A percentile compares a stretch with the other conserved stretches of the same genome.
Conservation (phyloP, 176 grass and related monocot genomes). For the Themeda triandra region DNA sequence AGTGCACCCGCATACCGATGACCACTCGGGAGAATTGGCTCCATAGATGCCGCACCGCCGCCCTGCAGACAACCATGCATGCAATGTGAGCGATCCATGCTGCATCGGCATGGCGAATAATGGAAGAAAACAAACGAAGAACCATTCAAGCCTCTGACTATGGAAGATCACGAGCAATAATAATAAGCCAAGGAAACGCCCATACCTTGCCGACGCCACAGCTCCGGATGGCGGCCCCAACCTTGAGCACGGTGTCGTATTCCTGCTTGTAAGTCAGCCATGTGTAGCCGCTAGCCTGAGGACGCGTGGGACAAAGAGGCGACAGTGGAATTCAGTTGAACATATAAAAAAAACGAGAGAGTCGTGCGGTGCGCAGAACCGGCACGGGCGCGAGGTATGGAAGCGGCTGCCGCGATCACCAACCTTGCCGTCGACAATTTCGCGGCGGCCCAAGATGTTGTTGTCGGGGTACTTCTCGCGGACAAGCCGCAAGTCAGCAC, state of each 20-base stretch:
- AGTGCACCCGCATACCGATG: conserved; percentile 79
- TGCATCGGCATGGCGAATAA: neutral
- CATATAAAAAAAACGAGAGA: neutral
- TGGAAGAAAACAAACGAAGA: neutral
- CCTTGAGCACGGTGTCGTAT: conserved; percentile 69
- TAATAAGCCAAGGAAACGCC: neutral
- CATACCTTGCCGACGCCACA: conserved; percentile 65
- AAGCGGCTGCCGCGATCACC: neutral
- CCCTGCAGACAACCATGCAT: conserved; percentile 43
- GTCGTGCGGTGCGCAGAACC: neutral
- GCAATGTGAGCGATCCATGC: neutral
- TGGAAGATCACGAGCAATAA: neutral
- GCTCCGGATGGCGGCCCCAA: conserved; percentile 69
- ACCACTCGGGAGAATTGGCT: conserved; percentile 82
- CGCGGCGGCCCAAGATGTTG: conserved; percentile 55
- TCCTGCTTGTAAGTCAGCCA: conserved; percentile 89
- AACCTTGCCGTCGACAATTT: conserved; percentile 58
- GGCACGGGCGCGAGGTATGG: neutral
- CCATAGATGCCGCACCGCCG: conserved; percentile 89
- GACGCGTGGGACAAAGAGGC: conserved; percentile 4
- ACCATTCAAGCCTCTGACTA: neutral
- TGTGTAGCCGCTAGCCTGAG: conserved; percentile 61
- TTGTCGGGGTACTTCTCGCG: conserved; percentile 57
- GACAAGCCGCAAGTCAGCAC: conserved; percentile 38
- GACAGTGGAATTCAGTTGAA: neutral